phyloP scores from a whole-genome alignment of 2,329 filamentous ascomycete genomes.

The Rhytidhysteron rufulum region DNA sequence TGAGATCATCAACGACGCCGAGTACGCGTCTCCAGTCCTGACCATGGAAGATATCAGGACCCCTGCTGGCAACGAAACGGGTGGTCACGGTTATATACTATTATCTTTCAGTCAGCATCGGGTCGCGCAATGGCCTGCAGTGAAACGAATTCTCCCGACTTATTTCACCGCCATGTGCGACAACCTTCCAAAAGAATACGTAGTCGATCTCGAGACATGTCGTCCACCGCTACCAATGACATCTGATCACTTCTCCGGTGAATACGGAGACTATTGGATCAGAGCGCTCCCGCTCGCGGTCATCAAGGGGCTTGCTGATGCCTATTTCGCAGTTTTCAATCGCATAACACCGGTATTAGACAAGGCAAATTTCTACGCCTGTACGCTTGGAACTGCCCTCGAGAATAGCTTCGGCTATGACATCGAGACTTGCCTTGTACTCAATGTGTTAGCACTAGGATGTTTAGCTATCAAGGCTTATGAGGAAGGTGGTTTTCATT shows the following conservation, averaged over 20 bases:
- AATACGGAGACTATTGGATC: constrained; percentile 40
- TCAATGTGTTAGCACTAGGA: constrained; percentile 50
- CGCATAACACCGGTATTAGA: constrained; percentile 52
- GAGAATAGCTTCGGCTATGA: constrained; percentile 50
- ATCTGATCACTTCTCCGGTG: constrained; percentile 31
- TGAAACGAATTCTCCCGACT: constrained; percentile 42
- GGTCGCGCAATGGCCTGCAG: constrained; percentile 48
- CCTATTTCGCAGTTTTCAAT: constrained; percentile 54
- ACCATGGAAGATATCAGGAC: constrained; percentile 21
- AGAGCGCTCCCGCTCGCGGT: constrained; percentile 45
- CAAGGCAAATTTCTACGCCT: constrained; percentile 49
- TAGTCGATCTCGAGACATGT: constrained; percentile 47
- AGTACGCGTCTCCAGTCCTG: constrained; percentile 8
- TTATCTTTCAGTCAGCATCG: constrained; percentile 52
- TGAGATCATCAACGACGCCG: constrained; percentile 1
- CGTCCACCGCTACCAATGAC: constrained; percentile 42
- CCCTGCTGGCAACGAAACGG: constrained; percentile 15
- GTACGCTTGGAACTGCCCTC: constrained; percentile 47
- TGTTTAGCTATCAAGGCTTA: constrained; percentile 49
- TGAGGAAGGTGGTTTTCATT: constrained; percentile 46
- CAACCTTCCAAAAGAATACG: constrained; percentile 46
- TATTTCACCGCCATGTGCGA: constrained; percentile 35
- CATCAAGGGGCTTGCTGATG: constrained; percentile 50
- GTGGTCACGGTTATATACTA: constrained; percentile 25
- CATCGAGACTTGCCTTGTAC: constrained; percentile 50